Evolutionary conservation across 1,284 basidiomycete species (phyloP).

Genomic region (Fomitiporia mediterranea): DNA sequence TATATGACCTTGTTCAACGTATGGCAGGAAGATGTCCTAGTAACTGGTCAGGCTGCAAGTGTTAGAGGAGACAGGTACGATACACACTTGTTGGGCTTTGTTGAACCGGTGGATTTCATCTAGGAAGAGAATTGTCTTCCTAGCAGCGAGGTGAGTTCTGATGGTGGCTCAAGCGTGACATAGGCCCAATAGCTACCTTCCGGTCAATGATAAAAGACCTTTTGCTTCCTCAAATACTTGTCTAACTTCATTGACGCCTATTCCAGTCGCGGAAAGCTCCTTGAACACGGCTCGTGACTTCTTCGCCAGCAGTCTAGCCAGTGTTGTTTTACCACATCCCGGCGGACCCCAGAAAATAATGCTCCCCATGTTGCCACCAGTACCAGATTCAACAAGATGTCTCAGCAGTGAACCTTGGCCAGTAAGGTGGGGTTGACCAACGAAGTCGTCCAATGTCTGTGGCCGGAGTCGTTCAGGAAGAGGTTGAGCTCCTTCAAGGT

Average conservation of each 20-base stretch:
- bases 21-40: conserved; percentile 77
- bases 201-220: conserved; percentile 62
- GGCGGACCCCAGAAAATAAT: conserved; percentile 75
- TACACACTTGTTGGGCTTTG: conserved; percentile 69
- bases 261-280: conserved; percentile 72
- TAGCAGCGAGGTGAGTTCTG: conserved; percentile 26
- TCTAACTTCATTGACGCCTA: conserved; percentile 77
- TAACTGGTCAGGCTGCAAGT: conserved; percentile 4
- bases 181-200: conserved; percentile 39
- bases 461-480: conserved; percentile 67
- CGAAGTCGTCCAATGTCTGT: conserved; percentile 52
- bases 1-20: conserved; percentile 74
- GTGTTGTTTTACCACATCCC: conserved; percentile 78
- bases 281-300: conserved; percentile 60
- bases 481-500: conserved; percentile 37
- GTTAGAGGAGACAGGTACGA: background rate
- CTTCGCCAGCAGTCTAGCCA: conserved; percentile 67
- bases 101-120: conserved; percentile 92
- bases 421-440: conserved; percentile 64
- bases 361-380: conserved; percentile 40
- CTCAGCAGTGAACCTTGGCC: conserved; percentile 50
- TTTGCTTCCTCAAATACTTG: conserved; percentile 80
- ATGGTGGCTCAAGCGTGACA: conserved; percentile 6
- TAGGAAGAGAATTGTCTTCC: conserved; percentile 70
- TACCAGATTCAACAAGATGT: conserved; percentile 41